Conservation (phyloP, 805 yeast genomes). For the Cyberlindnera meyerae region DNA sequence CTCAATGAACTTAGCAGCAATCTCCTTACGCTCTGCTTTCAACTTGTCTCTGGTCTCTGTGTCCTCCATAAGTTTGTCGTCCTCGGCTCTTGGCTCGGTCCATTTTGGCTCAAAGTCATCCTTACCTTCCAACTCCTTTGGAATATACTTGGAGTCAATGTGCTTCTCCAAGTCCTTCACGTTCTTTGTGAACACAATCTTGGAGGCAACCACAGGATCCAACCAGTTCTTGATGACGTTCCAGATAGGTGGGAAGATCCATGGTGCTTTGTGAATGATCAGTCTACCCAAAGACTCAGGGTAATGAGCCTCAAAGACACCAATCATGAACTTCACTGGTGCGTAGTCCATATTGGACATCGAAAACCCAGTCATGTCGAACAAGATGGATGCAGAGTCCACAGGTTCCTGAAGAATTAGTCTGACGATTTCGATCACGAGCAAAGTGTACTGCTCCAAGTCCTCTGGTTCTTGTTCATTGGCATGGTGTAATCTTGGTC, state of each 20-base stretch:
- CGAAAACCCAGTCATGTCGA: constrained; percentile 82
- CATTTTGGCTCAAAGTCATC: constrained; percentile 56
- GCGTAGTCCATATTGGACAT: constrained; percentile 90
- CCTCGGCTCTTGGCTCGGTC: constrained; percentile 53
- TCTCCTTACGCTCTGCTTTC: constrained; percentile 46
- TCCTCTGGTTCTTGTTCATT: constrained; percentile 65
- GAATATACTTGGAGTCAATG: constrained; percentile 57
- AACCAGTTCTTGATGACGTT: constrained; percentile 87
- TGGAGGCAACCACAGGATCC: constrained; percentile 93
- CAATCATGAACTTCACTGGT: constrained; percentile 84
- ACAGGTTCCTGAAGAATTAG: constrained; percentile 66
- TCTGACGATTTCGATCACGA: constrained; percentile 79
- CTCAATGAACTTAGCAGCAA: constrained; percentile 51
- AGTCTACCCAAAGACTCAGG: constrained; percentile 88
- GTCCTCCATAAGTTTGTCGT: constrained; percentile 45
- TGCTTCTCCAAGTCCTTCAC: constrained; percentile 60
- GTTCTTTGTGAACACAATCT: constrained; percentile 76
- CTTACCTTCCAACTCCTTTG: constrained; percentile 71
- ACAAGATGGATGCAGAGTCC: constrained; percentile 78
- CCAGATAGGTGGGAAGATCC: constrained; percentile 96
- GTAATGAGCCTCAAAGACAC: constrained; percentile 91
- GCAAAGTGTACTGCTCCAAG: constrained; percentile 67
- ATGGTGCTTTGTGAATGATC: constrained; percentile 90
- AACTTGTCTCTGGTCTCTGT: constrained; percentile 42
- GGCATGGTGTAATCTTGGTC: constrained; percentile 73